Percentiles rank a stretch among this genome's conserved stretches.
Evolutionary conservation across 2,329 filamentous ascomycete genomes (phyloP).

Genomic region (Aspergillus sp.): DNA sequence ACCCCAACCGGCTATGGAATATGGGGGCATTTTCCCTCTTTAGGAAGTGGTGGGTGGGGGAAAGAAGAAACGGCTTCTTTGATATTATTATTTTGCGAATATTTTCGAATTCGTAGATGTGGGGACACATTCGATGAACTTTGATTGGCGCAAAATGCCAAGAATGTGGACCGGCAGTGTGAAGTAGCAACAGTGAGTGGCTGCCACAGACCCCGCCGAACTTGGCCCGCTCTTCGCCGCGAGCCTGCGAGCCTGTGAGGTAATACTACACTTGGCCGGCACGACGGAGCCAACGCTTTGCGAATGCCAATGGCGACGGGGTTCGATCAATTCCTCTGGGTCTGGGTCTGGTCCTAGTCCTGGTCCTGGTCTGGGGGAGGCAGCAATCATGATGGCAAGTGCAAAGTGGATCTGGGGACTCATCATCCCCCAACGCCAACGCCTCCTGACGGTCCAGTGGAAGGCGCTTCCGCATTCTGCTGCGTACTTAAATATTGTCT

Average conservation of each 20-base stretch:
- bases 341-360: constrained; percentile 1
- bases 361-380: constrained; percentile 31
- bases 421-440: constrained; percentile 23
- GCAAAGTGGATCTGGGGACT: constrained; percentile 24
- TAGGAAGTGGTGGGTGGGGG: neutral
- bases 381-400: constrained; percentile 15
- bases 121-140: neutral
- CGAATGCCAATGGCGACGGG: neutral
- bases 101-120: neutral
- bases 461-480: constrained; percentile 6
- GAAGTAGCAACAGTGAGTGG: constrained; percentile 17
- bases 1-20: constrained; percentile 9
- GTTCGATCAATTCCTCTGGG: neutral
- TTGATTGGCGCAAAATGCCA: neutral
- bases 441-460: constrained; percentile 17
- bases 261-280: constrained; percentile 10
- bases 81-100: neutral
- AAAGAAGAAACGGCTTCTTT: constrained; percentile 13
- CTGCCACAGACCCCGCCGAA: constrained; percentile 17
- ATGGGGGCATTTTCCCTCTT: neutral
- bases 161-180: constrained; percentile 7
- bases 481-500: constrained; percentile 31
- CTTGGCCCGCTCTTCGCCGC: constrained; percentile 17
- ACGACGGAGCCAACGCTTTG: constrained; percentile 4
- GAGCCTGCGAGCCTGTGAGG: constrained; percentile 6